A percentile compares a stretch with the other conserved stretches of the same genome.
Conservation (phyloP, 2,329 filamentous ascomycete species). For the Chalaropsis ovoidea region DNA sequence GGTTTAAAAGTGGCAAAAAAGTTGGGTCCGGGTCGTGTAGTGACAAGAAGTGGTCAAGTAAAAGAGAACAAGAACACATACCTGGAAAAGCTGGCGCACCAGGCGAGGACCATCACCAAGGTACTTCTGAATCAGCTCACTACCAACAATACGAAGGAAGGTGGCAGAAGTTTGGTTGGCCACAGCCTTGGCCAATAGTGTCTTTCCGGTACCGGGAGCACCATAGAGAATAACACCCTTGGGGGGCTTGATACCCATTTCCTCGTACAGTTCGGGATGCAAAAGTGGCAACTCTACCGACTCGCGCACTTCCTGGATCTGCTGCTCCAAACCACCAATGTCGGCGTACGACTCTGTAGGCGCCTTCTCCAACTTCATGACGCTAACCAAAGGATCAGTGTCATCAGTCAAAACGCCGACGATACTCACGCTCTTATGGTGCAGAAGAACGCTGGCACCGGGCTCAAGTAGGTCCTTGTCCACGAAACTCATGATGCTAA, state of each 20-base stretch:
- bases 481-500: constrained; percentile 99
- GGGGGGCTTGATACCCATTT: constrained; percentile 99
- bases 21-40: background rate
- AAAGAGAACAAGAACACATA: constrained; percentile 32
- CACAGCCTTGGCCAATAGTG: constrained; percentile 87
- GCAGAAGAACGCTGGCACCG: constrained; percentile 84
- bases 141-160: constrained; percentile 93
- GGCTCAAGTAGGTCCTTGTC: constrained; percentile 97
- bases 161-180: constrained; percentile 98
- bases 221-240: constrained; percentile 99
- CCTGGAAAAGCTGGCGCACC: constrained; percentile 90
- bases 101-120: constrained; percentile 89
- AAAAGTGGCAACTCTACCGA: constrained; percentile 90
- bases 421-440: constrained; percentile 96
- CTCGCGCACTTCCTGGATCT: constrained; percentile 96
- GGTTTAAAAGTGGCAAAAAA: too few species aligned
- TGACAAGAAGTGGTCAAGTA: constrained; percentile 24
- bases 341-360: constrained; percentile 97
- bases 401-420: constrained; percentile 96
- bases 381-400: constrained; percentile 85
- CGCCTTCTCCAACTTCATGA: constrained; percentile 99
- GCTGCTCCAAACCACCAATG: constrained; percentile 87
- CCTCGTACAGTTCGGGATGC: constrained; percentile 94
- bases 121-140: constrained; percentile 97
- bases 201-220: constrained; percentile 94